Percentiles rank a stretch among this genome's conserved stretches.
Conservation (phyloP, 305 asterid genomes). For the Fraxinus albicans region DNA sequence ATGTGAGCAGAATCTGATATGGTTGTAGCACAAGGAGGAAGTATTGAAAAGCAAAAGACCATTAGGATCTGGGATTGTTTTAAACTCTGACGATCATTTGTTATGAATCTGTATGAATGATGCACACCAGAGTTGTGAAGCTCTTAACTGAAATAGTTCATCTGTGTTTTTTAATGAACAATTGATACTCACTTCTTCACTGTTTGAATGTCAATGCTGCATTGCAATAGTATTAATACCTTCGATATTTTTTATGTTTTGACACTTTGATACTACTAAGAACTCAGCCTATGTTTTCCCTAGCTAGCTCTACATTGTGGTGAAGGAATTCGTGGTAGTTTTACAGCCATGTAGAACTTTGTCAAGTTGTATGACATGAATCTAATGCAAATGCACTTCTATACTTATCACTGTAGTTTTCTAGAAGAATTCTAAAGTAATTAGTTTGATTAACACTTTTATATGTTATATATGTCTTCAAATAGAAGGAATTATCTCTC, state of each 20-base stretch:
- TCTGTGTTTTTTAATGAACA: not conserved
- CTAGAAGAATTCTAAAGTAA: not conserved
- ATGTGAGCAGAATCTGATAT: not conserved
- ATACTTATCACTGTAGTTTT: not conserved
- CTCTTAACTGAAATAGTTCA: not conserved
- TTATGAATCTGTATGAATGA: not conserved
- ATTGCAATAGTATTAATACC: not conserved
- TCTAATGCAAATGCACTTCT: not conserved
- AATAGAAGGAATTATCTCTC: not conserved
- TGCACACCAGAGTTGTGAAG: not conserved
- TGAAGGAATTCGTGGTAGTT: not conserved
- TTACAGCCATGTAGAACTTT: not conserved
- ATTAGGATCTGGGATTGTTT: not conserved
- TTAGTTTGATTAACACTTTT: not conserved
- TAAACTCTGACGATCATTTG: not conserved
- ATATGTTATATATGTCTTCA: not conserved
- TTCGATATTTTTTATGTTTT: not conserved
- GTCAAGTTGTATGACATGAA: not conserved
- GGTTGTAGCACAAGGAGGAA: not conserved
- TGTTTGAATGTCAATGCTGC: not conserved
- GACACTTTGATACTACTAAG: not conserved
- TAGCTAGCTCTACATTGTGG: not conserved
- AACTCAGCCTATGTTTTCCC: not conserved
- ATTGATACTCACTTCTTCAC: not conserved
- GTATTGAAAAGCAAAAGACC: not conserved